Base-by-base conservation (phyloP, 305 asterid genomes). In the Fraxinus baroniana region DNA sequence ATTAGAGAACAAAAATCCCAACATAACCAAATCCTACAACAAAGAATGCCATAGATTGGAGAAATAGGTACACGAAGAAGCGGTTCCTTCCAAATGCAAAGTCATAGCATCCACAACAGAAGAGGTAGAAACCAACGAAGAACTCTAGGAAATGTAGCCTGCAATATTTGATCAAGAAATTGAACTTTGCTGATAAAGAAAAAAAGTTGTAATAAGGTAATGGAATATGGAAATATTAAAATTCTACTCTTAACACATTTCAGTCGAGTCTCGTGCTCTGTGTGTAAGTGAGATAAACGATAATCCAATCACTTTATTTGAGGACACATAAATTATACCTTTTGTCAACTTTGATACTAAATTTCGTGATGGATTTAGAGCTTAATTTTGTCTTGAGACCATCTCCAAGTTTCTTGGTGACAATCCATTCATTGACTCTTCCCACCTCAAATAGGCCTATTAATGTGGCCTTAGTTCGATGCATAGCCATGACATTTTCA, bases 91-190 rank as follows among this genome's bases (percentile, higher is more conserved):
- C 90, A 7, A 80, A 78, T 15, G 75, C 74, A 66, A 85, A 55
- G 82, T 83, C 81, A 52, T 87, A 85, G 76, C 83, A 85, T 28
- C 84, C 86, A 52, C 88, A 84, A 79, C 80, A 74, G 37, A 85
- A 81, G 79, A 87, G 86, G 88, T 80, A 83, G 0, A 26, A 49
- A 3, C 86, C 84, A 17, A 79, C 68, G 12, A 79, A 75, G 32
- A 87, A 82, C 87, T 87, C 90, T 26, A 89, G 80, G 71, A 92
- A 55, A 83, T 92, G 90, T 44, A 90, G 52, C 84, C 94, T 90
- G 89, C 78, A 13, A 52, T 32, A 60, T 24, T 32, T 46, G 39
- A 20, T 71, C 44, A 41, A 64, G 9, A 30, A 18, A 57, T 32
- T 57, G 1, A 3, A 2, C 30, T 62, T 62, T 66, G 18, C 32